Base-by-base conservation (phyloP, 169 alveolate genomes). In the Theileria parva region DNA sequence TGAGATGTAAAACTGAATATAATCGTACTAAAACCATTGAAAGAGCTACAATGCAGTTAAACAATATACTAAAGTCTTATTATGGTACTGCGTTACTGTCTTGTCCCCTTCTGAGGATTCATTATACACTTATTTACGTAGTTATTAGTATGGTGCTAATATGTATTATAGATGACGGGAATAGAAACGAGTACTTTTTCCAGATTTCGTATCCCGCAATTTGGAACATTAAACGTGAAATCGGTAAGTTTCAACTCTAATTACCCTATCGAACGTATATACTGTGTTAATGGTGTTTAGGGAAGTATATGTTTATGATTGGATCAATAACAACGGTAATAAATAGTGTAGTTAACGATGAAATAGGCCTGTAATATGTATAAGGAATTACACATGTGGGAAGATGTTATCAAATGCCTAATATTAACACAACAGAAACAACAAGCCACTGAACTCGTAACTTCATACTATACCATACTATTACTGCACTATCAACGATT, bases 351-450 rank as follows among this genome's bases (percentile, higher is more conserved):
- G n/a, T n/a, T 34, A 51, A n/a, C 32, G 21, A 32, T 34, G 3
- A 69, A 69, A 50, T 76, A 85, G 67, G 92, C 95, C 17, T 91
- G 74, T 75, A 86, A 91, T 53, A 81, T 91, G 53, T 91, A 81
- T 70, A 85, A 91, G 60, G 78, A 87, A 68, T 80, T 91, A 76
- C 88, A 88, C 74, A 66, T 91, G 85, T 91, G 93, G 93, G 95
- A 91, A 50, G 95, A 91, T 44, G 93, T 93, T 25, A 88, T 91
- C 50, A 72, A 83, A 53, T 91, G 95, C 37, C 79, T 91, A 64
- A 85, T 88, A 25, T 71, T 85, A 48, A 89, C 89, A 50, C 92
- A 80, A 30, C 74, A 93, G 34, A 88, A 86, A 76, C 85, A 65
- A 48, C 93, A 91, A 64, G 95, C 95, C 32, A 74, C 63, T 30